phyloP scores from a whole-genome alignment of 179 eudicot species.

The Patellifolia procumbens region DNA sequence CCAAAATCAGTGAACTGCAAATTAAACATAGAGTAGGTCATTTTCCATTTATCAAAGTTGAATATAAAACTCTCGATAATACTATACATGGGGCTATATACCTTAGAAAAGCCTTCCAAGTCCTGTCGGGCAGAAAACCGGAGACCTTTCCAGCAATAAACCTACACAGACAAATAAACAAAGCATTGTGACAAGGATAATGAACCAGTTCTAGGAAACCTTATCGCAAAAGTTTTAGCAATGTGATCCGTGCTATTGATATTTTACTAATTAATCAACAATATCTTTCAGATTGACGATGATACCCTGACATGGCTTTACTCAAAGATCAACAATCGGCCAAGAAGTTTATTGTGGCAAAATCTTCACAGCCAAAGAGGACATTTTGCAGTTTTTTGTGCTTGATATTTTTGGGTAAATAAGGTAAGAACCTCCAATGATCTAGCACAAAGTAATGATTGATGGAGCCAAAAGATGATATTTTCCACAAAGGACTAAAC shows the following conservation, averaged over 20 bases:
- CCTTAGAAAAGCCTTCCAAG: slow-evolving; percentile 94
- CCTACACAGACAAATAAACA: slow-evolving; percentile 48
- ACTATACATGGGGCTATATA: slow-evolving; percentile 28
- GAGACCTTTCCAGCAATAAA: slow-evolving; percentile 99
- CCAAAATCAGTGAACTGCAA: slow-evolving; percentile 92
- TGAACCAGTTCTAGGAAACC: background rate
- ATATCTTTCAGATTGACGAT: background rate
- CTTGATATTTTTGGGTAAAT: background rate
- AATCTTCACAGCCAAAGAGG: background rate
- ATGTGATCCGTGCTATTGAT: background rate
- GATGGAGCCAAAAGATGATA: background rate
- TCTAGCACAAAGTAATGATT: background rate
- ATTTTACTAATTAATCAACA: background rate
- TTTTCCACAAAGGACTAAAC: background rate
- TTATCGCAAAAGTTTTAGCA: background rate
- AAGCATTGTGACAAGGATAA: background rate
- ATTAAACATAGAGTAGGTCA: slow-evolving; percentile 9
- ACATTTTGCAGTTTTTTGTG: background rate
- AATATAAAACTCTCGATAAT: background rate
- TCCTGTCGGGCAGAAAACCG: slow-evolving; percentile 96
- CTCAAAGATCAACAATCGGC: background rate
- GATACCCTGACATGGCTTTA: background rate
- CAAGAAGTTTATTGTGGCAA: too few species aligned
- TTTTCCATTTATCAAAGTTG: background rate
- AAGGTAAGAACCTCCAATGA: background rate